phyloP scores from a whole-genome alignment of 139 green algal genomes.

The Chlorella sp. region DNA sequence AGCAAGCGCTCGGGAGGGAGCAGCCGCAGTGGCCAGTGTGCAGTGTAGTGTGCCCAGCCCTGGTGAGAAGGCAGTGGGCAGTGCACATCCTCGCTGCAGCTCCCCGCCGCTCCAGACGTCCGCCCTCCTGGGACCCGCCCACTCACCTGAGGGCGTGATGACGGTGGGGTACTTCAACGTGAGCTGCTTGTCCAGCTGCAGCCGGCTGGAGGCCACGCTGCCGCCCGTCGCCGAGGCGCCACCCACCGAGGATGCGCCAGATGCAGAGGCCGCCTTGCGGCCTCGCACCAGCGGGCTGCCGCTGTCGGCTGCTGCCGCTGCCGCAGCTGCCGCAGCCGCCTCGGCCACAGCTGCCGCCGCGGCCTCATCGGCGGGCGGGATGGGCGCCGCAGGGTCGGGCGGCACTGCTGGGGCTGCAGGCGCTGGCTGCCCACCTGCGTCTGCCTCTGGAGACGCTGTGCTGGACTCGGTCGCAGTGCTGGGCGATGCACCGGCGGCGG shows the following conservation, averaged over 20 bases:
- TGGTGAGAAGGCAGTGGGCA: too few relatives aligned
- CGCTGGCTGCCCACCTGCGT: neutral
- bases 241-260: neutral
- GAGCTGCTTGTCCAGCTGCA: conserved; percentile 31
- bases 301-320: neutral
- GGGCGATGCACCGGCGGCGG: neutral
- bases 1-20: neutral
- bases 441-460: neutral
- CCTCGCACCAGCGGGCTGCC: too few relatives aligned
- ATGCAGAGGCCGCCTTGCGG: neutral
- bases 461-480: neutral
- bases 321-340: neutral
- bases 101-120: too few relatives aligned
- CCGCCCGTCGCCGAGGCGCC: neutral
- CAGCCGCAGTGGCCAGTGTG: too few relatives aligned
- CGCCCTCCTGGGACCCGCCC: neutral
- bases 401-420: neutral
- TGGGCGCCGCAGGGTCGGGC: neutral
- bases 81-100: too few relatives aligned
- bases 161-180: conserved; percentile 36
- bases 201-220: neutral
- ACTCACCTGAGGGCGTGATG: conserved; percentile 49
- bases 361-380: neutral
- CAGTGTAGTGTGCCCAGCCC: too few relatives aligned
- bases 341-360: neutral